Conservation (phyloP, 2,329 filamentous ascomycete genomes). For the Hypoxylon sp. region DNA sequence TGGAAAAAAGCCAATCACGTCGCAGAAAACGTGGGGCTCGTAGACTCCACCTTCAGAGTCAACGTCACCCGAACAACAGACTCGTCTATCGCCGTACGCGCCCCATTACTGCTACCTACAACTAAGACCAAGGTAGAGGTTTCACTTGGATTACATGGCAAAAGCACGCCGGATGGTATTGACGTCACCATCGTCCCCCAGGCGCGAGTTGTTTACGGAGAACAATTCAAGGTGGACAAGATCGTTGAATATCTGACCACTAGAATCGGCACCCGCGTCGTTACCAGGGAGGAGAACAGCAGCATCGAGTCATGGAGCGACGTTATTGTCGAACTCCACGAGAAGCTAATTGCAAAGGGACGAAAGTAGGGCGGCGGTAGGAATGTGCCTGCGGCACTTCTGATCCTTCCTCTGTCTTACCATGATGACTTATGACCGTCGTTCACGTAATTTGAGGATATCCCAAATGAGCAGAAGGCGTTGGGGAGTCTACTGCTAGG, state of each 20-base stretch:
- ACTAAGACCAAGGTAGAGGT: slow-evolving; percentile 79
- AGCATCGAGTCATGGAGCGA: slow-evolving; percentile 66
- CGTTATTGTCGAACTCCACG: slow-evolving; percentile 69
- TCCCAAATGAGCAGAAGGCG: slow-evolving; percentile 21
- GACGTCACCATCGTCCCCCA: slow-evolving; percentile 68
- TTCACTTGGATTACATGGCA: slow-evolving; percentile 68
- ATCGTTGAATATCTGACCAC: slow-evolving; percentile 79
- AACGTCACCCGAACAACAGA: slow-evolving; percentile 75
- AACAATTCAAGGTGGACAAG: slow-evolving; percentile 81
- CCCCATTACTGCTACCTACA: slow-evolving; percentile 73
- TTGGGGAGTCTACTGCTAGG: slow-evolving; percentile 29
- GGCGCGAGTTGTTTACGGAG: slow-evolving; percentile 80
- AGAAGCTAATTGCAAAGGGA: slow-evolving; percentile 69
- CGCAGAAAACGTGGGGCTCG: slow-evolving; percentile 71
- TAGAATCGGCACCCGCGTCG: slow-evolving; percentile 63
- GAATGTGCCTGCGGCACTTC: slow-evolving; percentile 1
- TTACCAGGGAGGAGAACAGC: slow-evolving; percentile 55
- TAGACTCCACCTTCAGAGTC: slow-evolving; percentile 77
- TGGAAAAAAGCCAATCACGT: slow-evolving; percentile 77
- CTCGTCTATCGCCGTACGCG: slow-evolving; percentile 73
- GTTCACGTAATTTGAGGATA: slow-evolving; percentile 7
- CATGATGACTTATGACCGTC: slow-evolving; percentile 37
- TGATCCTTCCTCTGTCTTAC: slow-evolving; percentile 1
- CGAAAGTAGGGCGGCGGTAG: slow-evolving; percentile 60
- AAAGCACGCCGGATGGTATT: slow-evolving; percentile 64